Conservation (phyloP, 805 yeast genomes). For the Kuraishia ogatae region DNA sequence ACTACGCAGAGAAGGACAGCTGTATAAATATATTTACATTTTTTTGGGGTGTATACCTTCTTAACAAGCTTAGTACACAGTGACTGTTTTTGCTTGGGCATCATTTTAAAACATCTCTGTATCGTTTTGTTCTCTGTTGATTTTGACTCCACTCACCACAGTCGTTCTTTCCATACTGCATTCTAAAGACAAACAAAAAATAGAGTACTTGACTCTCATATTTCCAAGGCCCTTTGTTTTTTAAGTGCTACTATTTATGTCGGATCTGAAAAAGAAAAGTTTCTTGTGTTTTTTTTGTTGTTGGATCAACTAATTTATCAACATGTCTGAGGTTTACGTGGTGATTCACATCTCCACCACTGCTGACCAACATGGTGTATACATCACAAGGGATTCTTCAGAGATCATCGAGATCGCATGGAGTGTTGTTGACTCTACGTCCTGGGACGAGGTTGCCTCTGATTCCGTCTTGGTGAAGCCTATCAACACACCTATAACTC, state of each 20-base stretch:
- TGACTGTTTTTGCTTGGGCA: background rate
- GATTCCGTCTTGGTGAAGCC: conserved; percentile 50
- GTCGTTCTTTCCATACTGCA: background rate
- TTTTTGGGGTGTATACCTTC: no score
- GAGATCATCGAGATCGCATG: conserved; percentile 66
- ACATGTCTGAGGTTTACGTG: conserved; percentile 48
- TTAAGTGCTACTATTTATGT: no score
- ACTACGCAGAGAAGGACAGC: no score
- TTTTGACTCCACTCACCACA: background rate
- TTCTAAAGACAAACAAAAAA: background rate
- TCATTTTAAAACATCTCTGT: no score
- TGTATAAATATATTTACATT: no score
- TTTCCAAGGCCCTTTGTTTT: no score
- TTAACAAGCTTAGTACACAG: no score
- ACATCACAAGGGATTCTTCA: conserved; percentile 56
- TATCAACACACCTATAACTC: conserved; percentile 55
- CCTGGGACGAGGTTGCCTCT: conserved; percentile 32
- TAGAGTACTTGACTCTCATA: background rate
- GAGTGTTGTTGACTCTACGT: conserved; percentile 47
- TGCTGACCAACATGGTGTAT: conserved; percentile 52
- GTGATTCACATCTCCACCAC: conserved; percentile 57
- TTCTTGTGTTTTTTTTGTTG: no score
- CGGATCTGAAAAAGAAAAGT: background rate
- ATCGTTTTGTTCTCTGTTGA: background rate
- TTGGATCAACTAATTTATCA: background rate